A percentile compares a stretch with the other conserved stretches of the same genome.
Conservation (phyloP, 2,329 filamentous ascomycete species). For the Zymoseptoria crescenta region DNA sequence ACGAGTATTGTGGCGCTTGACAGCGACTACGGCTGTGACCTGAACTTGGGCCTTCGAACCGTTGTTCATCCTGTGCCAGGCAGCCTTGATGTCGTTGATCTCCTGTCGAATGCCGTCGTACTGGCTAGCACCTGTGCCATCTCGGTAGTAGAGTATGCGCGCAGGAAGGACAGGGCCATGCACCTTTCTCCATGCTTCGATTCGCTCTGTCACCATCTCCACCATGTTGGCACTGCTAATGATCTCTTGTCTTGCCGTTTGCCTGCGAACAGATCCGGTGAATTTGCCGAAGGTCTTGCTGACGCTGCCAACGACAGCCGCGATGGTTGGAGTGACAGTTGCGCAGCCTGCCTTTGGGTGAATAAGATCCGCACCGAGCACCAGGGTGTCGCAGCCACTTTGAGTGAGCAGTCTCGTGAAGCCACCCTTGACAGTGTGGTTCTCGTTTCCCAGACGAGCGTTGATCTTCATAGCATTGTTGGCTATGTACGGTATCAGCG, state of each 20-base stretch:
- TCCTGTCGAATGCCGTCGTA: not conserved
- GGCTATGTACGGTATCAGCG: not conserved
- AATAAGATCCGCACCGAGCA: slow-evolving; percentile 3
- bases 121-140: slow-evolving; percentile 6
- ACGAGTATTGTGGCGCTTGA: slow-evolving; percentile 34
- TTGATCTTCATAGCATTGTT: not conserved
- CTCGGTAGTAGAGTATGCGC: slow-evolving; percentile 17
- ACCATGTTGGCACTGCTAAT: not conserved
- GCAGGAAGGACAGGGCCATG: too few relatives aligned
- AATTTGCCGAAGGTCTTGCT: slow-evolving; percentile 20
- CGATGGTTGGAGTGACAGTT: slow-evolving; percentile 30
- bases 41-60: too few relatives aligned
- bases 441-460: not conserved
- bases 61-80: not conserved
- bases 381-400: slow-evolving; percentile 5
- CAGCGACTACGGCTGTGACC: slow-evolving; percentile 31
- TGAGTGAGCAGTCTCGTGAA: not conserved
- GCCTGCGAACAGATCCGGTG: slow-evolving; percentile 29
- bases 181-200: slow-evolving; percentile 8
- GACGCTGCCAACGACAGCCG: slow-evolving; percentile 3
- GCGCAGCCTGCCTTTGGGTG: slow-evolving; percentile 3
- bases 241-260: slow-evolving; percentile 10
- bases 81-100: not conserved
- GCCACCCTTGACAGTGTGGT: not conserved
- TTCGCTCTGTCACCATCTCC: not conserved